Base-by-base conservation (phyloP, 345 rosid species). In the Psidium friedrichsthalianum region DNA sequence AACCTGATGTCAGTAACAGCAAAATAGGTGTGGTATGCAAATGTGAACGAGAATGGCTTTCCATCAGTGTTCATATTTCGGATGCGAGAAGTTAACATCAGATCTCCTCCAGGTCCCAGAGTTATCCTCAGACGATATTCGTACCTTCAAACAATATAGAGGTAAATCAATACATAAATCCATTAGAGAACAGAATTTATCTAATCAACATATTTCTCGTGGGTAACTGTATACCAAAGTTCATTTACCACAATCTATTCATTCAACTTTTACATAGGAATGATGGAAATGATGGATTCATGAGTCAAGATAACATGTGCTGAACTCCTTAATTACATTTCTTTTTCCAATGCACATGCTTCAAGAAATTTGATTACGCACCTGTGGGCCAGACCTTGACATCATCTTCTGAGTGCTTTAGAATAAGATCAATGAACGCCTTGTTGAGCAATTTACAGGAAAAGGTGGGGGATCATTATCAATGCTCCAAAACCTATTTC, bases 331-430 rank as follows among this genome's bases (percentile, higher is more conserved):
- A 81, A 82, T 36, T 12, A n/a, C 55, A 32, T 36, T 32, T 21
- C 80, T 69, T 69, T 69, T 64, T 69, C 25, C 47, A 27, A 51
- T 82, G 55, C n/a, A 18, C 53, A 82, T 27, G 57, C 55, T 69
- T 36, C 25, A 5, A 27, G 84, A 82, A 54, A 51, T 51, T 13
- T 44, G 85, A 82, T 78, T 52, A 64, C 86, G 87, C 87, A 94
- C 98, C 95, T 95, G 86, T 95, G 93, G 99, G 96, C 98, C 99
- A 96, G 84, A 93, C 91, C 90, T 94, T 95, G 82, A 88, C 61
- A 83, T 94, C 99, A 13, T 91, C 98, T 78, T 91, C 88, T 83
- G 95, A 90, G 76, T 90, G 92, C 89, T 84, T 92, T 51, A 94
- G 91, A 85, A 96, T 94, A 82, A 95, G 90, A 85, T 96, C 98